Conservation (phyloP, 2,329 filamentous ascomycete species). For the Trichoderma koningii region DNA sequence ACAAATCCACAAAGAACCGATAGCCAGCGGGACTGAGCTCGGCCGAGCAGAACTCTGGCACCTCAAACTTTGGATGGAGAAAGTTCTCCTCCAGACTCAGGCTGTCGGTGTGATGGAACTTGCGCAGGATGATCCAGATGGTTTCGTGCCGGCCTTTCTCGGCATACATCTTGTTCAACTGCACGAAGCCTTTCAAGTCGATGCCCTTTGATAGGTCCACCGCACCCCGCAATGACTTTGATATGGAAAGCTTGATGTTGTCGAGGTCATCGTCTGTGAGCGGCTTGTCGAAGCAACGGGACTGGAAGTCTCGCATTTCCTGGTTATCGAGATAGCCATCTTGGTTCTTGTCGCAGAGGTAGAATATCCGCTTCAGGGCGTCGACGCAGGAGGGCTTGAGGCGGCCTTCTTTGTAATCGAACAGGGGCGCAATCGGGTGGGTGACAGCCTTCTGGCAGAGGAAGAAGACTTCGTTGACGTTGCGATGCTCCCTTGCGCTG, state of each 20-base stretch:
- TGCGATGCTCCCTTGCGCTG: constrained; percentile 86
- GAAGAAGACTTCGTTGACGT: constrained; percentile 96
- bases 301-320: constrained; percentile 89
- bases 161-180: constrained; percentile 92
- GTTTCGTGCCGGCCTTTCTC: constrained; percentile 98
- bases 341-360: constrained; percentile 93
- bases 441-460: constrained; percentile 98
- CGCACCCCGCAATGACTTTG: constrained; percentile 64
- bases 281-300: constrained; percentile 87
- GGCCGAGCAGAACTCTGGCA: constrained; percentile 87
- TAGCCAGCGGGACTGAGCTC: constrained; percentile 94
- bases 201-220: constrained; percentile 71
- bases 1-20: constrained; percentile 95
- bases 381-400: constrained; percentile 88
- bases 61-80: constrained; percentile 89
- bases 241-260: constrained; percentile 88
- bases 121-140: constrained; percentile 94
- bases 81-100: constrained; percentile 89
- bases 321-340: constrained; percentile 88
- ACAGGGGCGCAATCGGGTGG: constrained; percentile 92
- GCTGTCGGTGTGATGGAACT: constrained; percentile 96
- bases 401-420: constrained; percentile 88
- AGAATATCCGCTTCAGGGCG: constrained; percentile 88
- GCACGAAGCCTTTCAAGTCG: constrained; percentile 78
- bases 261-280: constrained; percentile 78